Conservation (phyloP, 139 green algal species). For the Coelastrella sp. region DNA sequence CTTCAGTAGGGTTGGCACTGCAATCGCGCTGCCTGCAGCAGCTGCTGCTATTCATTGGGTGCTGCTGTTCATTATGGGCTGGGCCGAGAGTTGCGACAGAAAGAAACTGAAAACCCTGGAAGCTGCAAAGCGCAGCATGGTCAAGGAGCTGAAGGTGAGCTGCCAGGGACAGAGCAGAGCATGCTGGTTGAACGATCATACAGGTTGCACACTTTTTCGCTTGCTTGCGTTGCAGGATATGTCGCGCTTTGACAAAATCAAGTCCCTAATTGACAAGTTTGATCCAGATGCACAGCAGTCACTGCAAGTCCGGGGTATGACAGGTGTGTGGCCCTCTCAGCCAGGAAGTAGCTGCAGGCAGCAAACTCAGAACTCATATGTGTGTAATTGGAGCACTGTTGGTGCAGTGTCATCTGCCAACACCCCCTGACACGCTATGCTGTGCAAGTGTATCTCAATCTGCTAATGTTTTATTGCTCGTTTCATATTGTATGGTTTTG, state of each 20-base stretch:
- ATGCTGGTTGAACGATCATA: background rate
- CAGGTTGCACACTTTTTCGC: background rate
- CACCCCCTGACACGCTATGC: no score
- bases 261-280: conserved; percentile 75
- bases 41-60: conserved; percentile 43
- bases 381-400: no score
- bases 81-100: conserved; percentile 48
- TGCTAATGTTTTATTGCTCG: no score
- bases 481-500: background rate
- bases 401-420: no score
- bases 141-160: conserved; percentile 74
- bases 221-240: conserved; percentile 64
- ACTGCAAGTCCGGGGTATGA: background rate
- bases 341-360: no score
- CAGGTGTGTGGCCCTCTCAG: no score
- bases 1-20: conserved; percentile 41
- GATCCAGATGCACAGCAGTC: conserved; percentile 64
- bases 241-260: conserved; percentile 68
- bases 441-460: no score
- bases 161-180: background rate
- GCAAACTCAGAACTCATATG: no score
- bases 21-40: conserved; percentile 46
- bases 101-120: conserved; percentile 51
- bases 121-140: conserved; percentile 65
- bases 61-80: conserved; percentile 32